phyloP scores from a whole-genome alignment of 2,329 filamentous ascomycete genomes.

The Alternaria arborescens region DNA sequence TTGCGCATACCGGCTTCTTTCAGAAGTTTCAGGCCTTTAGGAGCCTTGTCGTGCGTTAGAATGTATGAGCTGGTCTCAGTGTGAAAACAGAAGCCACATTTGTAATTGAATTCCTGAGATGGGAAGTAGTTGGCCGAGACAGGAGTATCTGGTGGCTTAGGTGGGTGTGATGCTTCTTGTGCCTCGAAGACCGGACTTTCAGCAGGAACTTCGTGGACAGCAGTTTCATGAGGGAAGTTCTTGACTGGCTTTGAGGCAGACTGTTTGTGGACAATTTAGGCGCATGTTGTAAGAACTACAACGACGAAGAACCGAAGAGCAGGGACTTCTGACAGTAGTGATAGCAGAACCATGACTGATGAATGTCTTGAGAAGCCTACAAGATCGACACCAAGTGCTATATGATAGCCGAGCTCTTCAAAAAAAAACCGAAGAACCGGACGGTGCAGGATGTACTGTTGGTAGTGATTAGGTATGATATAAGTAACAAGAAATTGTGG shows the following conservation, averaged over 20 bases:
- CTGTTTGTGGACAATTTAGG: neutral
- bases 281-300: neutral
- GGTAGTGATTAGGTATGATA: neutral
- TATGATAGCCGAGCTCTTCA: neutral
- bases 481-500: neutral
- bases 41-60: neutral
- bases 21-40: neutral
- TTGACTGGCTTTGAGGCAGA: neutral
- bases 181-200: neutral
- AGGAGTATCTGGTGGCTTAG: slow-evolving; percentile 4
- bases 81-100: neutral
- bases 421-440: neutral
- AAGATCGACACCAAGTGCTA: neutral
- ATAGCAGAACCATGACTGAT: slow-evolving; percentile 3
- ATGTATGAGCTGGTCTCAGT: slow-evolving; percentile 4
- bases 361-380: neutral
- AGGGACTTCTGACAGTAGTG: neutral
- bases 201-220: neutral
- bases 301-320: neutral
- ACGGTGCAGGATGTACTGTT: neutral
- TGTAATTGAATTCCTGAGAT: slow-evolving; percentile 2
- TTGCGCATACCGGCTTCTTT: slow-evolving; percentile 14
- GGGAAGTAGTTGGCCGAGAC: slow-evolving; percentile 1
- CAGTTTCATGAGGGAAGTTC: neutral
- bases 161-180: neutral